Conservation (phyloP, 768 basidiomycete genomes). For the Rhizopogon vesiculosus region DNA sequence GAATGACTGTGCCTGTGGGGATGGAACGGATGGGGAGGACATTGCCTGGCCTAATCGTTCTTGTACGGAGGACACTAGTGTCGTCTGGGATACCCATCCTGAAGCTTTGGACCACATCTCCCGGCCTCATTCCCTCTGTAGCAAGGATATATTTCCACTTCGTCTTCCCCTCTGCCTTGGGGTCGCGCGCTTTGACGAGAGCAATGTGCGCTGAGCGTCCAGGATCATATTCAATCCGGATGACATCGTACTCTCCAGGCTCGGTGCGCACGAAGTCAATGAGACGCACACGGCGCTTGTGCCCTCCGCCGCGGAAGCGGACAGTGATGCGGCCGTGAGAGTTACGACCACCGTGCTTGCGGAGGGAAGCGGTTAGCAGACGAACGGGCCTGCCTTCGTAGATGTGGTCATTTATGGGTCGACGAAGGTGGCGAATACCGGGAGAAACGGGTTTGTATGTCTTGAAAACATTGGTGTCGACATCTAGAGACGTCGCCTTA, state of each 20-base stretch:
- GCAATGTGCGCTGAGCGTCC: constrained; percentile 94
- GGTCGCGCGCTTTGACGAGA: constrained; percentile 63
- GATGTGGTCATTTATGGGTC: constrained; percentile 78
- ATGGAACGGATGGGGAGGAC: constrained; percentile 89
- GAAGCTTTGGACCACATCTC: constrained; percentile 85
- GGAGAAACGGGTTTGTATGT: constrained; percentile 89
- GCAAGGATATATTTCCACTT: constrained; percentile 92
- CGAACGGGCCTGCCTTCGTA: constrained; percentile 85
- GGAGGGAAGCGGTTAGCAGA: constrained; percentile 72
- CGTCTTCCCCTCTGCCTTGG: constrained; percentile 44
- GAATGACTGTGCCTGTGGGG: constrained; percentile 87
- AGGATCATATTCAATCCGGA: constrained; percentile 96
- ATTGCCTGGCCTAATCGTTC: constrained; percentile 87
- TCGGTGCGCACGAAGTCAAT: constrained; percentile 83
- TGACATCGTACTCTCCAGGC: constrained; percentile 80
- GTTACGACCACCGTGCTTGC: constrained; percentile 87
- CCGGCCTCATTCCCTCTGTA: constrained; percentile 83
- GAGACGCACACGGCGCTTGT: constrained; percentile 77
- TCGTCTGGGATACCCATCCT: constrained; percentile 76
- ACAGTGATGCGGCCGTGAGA: constrained; percentile 80
- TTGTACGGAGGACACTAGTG: constrained; percentile 76
- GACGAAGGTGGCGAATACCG: constrained; percentile 78
- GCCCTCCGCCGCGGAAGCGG: constrained; percentile 88
- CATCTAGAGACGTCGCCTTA: constrained; percentile 32
- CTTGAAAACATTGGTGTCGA: constrained; percentile 61